Evolutionary conservation across 345 rosid species (phyloP).

Genomic region (Theobroma cacao): DNA sequence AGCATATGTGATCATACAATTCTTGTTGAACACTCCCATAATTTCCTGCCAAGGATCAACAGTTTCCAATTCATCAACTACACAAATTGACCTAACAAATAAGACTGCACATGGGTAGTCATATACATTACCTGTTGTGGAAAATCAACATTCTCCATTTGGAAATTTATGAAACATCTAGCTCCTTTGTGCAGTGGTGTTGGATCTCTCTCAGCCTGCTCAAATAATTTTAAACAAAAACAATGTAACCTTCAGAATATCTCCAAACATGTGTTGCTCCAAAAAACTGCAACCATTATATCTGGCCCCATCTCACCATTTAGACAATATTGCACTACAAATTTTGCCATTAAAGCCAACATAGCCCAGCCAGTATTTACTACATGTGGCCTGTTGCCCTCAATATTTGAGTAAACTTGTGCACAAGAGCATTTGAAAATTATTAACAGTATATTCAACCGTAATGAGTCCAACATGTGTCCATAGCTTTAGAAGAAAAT

Average conservation of each 20-base stretch:
- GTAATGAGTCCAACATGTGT: background rate
- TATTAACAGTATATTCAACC: background rate
- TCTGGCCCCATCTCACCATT: background rate
- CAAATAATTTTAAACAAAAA: constrained; percentile 6
- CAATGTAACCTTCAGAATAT: background rate
- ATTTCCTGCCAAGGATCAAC: no score
- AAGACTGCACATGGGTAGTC: no score
- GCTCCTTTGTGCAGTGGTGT: constrained; percentile 60
- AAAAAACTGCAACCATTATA: background rate
- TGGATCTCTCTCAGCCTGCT: constrained; percentile 59
- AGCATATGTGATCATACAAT: constrained; percentile 68
- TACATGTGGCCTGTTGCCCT: constrained; percentile 52
- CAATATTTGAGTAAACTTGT: constrained; percentile 54
- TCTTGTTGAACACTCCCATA: constrained; percentile 74
- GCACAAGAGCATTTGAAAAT: background rate
- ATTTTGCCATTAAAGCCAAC: constrained; percentile 46
- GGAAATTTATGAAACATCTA: constrained; percentile 53
- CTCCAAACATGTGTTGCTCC: background rate
- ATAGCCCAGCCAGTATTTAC: constrained; percentile 72
- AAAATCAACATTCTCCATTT: constrained; percentile 70
- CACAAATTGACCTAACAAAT: no score
- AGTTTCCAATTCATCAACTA: no score
- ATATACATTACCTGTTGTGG: constrained; percentile 54
- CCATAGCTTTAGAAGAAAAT: background rate
- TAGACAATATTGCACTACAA: background rate